Conservation (phyloP, 768 basidiomycete species). For the Collybia nuda region DNA sequence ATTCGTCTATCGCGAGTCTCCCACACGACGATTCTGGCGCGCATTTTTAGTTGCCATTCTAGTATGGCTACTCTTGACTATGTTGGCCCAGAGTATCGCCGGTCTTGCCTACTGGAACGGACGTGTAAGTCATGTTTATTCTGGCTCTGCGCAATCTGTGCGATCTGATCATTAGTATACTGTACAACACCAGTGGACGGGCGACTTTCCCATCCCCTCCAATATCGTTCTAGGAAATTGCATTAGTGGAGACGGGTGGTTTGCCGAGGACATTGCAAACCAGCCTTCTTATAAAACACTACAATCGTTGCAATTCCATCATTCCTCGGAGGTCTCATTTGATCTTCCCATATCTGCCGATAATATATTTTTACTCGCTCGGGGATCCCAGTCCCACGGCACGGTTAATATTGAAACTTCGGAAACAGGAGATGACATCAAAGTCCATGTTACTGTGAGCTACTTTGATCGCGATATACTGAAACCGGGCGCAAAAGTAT, state of each 20-base stretch:
- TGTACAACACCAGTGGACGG: conserved; percentile 7
- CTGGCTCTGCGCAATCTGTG: neutral
- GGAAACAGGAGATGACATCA: conserved; percentile 17
- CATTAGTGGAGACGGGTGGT: conserved; percentile 5
- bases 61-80: conserved; percentile 18
- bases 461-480: conserved; percentile 16
- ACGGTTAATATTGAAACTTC: conserved; percentile 24
- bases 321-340: conserved; percentile 13
- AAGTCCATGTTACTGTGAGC: conserved; percentile 23
- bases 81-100: conserved; percentile 15
- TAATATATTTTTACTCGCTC: conserved; percentile 26
- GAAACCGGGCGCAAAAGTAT: conserved; percentile 25
- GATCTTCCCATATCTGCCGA: conserved; percentile 21
- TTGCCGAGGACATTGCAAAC: conserved; percentile 1
- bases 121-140: conserved; percentile 1
- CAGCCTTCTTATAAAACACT: neutral
- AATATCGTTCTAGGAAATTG: conserved; percentile 12
- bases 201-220: conserved; percentile 14
- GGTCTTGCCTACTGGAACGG: conserved; percentile 3
- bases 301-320: conserved; percentile 5
- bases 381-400: conserved; percentile 24
- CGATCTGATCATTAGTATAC: neutral
- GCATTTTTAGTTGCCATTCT: conserved; percentile 17
- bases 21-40: conserved; percentile 19
- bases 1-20: conserved; percentile 10